Conservation (phyloP, 2,329 filamentous ascomycete species). For the Aureobasidium vineae region DNA sequence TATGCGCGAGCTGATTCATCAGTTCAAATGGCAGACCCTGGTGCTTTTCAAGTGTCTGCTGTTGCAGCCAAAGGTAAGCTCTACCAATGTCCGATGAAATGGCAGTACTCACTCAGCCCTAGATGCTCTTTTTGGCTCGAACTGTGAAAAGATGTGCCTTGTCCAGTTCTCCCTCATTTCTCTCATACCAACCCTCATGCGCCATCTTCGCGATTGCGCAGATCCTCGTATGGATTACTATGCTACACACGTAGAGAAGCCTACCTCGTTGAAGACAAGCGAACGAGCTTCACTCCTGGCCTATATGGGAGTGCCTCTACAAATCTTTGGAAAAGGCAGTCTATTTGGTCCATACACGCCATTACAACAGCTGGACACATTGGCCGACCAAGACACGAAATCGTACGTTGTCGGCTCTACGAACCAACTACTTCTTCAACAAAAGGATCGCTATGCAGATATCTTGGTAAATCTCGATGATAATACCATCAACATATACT, state of each 20-base stretch:
- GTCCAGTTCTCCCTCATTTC: conserved; percentile 97
- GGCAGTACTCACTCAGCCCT: not conserved
- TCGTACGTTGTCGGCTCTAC: conserved; percentile 97
- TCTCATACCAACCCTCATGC: conserved; percentile 86
- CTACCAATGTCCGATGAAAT: not conserved
- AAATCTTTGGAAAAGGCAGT: conserved; percentile 94
- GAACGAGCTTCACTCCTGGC: conserved; percentile 84
- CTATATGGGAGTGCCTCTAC: conserved; percentile 92
- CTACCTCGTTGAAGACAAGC: conserved; percentile 85
- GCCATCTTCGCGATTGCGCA: conserved; percentile 89
- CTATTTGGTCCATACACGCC: conserved; percentile 97
- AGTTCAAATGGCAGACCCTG: conserved; percentile 92
- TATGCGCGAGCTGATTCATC: conserved; percentile 84
- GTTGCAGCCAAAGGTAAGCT: conserved; percentile 81
- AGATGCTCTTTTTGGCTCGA: conserved; percentile 99
- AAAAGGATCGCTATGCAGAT: conserved; percentile 94
- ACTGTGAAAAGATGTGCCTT: conserved; percentile 94
- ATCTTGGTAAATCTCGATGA: conserved; percentile 96
- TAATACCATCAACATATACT: conserved; percentile 77
- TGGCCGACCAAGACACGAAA: conserved; percentile 91
- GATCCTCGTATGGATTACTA: conserved; percentile 89
- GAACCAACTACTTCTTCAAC: conserved; percentile 88
- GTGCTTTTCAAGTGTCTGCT: conserved; percentile 92
- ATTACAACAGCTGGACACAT: conserved; percentile 87
- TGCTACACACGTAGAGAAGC: conserved; percentile 69